Conservation (phyloP, 2,329 filamentous ascomycete genomes). For the Colletotrichum lindemuthianum region DNA sequence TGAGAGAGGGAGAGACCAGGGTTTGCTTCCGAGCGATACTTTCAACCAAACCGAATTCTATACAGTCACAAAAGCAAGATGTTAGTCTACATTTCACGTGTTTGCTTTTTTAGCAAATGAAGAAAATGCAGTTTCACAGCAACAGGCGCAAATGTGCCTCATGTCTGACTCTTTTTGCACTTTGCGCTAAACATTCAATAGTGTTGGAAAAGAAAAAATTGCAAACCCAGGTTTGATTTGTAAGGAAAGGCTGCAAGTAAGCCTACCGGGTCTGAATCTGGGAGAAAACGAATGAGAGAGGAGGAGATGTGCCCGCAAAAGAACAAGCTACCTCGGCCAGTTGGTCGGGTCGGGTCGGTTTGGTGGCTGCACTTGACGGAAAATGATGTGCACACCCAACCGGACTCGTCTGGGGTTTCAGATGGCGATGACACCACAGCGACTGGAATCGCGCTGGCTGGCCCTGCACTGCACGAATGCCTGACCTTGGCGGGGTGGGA, state of each 20-base stretch:
- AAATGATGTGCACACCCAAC: slow-evolving; percentile 4
- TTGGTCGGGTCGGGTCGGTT: neutral
- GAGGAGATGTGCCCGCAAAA: neutral
- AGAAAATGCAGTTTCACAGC: neutral
- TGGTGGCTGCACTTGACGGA: slow-evolving; percentile 24
- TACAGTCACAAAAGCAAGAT: slow-evolving; percentile 9
- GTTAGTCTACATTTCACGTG: slow-evolving; percentile 34
- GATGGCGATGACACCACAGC: slow-evolving; percentile 34
- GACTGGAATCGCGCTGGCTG: neutral
- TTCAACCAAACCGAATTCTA: slow-evolving; percentile 13
- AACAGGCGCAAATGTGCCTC: neutral
- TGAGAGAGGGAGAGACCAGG: slow-evolving; percentile 1
- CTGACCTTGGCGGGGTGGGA: slow-evolving; percentile 31
- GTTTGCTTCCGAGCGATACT: neutral
- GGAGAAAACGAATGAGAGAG: neutral
- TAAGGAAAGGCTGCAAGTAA: slow-evolving; percentile 33
- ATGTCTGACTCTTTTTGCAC: neutral
- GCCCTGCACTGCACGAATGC: slow-evolving; percentile 33
- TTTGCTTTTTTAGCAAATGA: slow-evolving; percentile 25
- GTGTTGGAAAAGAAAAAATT: neutral
- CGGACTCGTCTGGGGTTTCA: slow-evolving; percentile 9
- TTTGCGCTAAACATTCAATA: neutral
- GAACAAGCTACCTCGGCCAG: slow-evolving; percentile 10
- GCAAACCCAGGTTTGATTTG: slow-evolving; percentile 11
- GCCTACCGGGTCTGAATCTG: slow-evolving; percentile 30